A percentile compares a stretch with the other conserved stretches of the same genome.
Conservation (phyloP, 148 eudicot genomes). For the Camellia granthamiana region DNA sequence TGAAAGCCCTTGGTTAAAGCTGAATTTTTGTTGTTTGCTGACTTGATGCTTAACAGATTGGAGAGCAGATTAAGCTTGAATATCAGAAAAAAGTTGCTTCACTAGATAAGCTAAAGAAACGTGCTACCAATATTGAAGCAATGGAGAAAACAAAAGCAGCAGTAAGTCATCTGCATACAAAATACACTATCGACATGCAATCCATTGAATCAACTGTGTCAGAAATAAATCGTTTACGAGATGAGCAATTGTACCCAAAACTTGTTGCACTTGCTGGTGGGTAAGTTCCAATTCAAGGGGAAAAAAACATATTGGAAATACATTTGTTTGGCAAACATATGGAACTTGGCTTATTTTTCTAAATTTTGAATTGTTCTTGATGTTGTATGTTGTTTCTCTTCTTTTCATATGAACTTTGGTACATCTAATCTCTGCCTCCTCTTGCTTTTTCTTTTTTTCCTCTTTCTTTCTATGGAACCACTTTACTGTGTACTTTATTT, state of each 20-base stretch:
- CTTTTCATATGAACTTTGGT: not conserved
- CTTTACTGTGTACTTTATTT: not conserved
- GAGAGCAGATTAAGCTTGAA: slow-evolving; percentile 87
- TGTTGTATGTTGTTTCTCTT: not conserved
- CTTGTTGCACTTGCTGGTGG: slow-evolving; percentile 84
- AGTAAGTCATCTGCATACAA: slow-evolving; percentile 91
- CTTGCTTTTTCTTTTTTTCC: not conserved
- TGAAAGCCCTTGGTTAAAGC: not conserved
- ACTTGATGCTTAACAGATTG: slow-evolving; percentile 55
- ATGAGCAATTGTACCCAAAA: slow-evolving; percentile 85
- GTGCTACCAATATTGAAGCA: slow-evolving; percentile 57
- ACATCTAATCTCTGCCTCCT: not conserved
- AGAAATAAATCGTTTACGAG: slow-evolving; percentile 89
- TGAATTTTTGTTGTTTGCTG: slow-evolving; percentile 11
- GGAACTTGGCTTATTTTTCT: not conserved
- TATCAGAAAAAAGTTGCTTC: slow-evolving; percentile 84
- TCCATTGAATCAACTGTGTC: slow-evolving; percentile 96
- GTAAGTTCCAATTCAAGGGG: slow-evolving; percentile 43
- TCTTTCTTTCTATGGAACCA: not conserved
- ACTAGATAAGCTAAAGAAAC: slow-evolving; percentile 82
- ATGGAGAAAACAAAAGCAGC: slow-evolving; percentile 92
- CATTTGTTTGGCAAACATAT: not conserved
- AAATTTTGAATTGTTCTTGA: not conserved
- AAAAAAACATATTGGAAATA: not conserved
- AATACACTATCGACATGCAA: slow-evolving; percentile 99